A percentile compares a stretch with the other conserved stretches of the same genome.
phyloP scores from a whole-genome alignment of 495 filamentous ascomycete genomes.

The Usnea hakonensis region DNA sequence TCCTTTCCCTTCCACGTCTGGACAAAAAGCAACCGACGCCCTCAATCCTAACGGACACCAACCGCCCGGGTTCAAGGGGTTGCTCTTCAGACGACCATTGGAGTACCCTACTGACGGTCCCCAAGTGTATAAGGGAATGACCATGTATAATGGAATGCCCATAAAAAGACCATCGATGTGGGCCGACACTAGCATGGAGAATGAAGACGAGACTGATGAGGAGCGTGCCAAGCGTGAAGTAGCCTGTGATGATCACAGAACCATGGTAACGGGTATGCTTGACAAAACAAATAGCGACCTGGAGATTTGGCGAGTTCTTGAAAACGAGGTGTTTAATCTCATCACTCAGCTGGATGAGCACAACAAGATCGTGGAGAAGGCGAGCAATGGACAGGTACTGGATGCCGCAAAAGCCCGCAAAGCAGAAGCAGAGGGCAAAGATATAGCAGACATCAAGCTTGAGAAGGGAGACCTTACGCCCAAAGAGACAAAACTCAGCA shows the following conservation, averaged over 20 bases:
- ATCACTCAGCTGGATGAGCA: constrained; percentile 37
- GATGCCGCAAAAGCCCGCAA: constrained; percentile 13
- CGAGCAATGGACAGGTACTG: constrained; percentile 8
- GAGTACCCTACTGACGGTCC: neutral
- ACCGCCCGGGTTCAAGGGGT: neutral
- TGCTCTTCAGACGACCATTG: neutral
- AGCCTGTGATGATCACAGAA: constrained; percentile 14
- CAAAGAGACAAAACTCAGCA: neutral
- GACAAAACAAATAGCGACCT: constrained; percentile 49
- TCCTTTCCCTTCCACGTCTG: neutral
- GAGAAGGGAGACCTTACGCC: neutral
- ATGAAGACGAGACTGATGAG: neutral
- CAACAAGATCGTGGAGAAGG: constrained; percentile 17
- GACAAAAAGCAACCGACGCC: constrained; percentile 6
- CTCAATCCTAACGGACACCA: neutral
- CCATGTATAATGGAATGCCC: no score
- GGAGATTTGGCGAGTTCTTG: constrained; percentile 64
- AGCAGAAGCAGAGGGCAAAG: constrained; percentile 4
- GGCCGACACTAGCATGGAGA: neutral
- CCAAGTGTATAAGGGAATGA: no score
- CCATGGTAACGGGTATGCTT: constrained; percentile 41
- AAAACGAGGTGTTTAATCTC: constrained; percentile 61
- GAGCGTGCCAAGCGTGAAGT: neutral
- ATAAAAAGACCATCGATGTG: no score
- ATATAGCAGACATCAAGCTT: neutral